These are phyloP conservation scores for Fusarium neocosmosporiellum DNA, from an alignment of 2,329 filamentous ascomycete genomes.

Conservation along the genomic window DNA sequence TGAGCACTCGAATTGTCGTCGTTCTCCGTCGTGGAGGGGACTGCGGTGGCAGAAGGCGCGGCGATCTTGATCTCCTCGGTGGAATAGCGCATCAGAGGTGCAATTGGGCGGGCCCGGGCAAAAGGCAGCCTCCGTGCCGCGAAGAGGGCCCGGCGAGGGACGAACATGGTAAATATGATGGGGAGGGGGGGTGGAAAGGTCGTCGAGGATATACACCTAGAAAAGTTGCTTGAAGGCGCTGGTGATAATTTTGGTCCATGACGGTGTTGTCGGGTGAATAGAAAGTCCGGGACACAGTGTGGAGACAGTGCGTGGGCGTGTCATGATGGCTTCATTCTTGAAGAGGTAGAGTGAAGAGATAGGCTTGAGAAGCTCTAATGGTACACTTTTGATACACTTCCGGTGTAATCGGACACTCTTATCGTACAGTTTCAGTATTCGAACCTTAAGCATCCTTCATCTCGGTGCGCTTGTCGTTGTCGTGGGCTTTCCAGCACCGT, in stretches of 20 bases:
- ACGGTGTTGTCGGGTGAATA: constrained; percentile 20
- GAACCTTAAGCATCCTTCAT: constrained; percentile 70
- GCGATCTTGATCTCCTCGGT: constrained; percentile 30
- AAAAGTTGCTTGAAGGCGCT: constrained; percentile 5
- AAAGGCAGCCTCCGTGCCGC: constrained; percentile 32
- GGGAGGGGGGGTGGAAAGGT: background rate
- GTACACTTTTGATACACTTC: constrained; percentile 11
- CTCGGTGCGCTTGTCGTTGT: constrained; percentile 85
- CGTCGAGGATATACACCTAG: background rate
- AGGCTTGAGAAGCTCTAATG: background rate
- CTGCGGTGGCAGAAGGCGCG: background rate
- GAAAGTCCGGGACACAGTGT: constrained; percentile 25
- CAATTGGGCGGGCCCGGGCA: constrained; percentile 29
- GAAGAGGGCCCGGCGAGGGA: constrained; percentile 38
- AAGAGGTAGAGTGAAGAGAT: background rate
- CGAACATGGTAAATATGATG: constrained; percentile 41
- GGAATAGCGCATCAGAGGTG: constrained; percentile 36
- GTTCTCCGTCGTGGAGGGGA: background rate
- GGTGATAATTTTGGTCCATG: constrained; percentile 20
- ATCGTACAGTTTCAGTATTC: background rate
- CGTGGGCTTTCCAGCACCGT: constrained; percentile 90
- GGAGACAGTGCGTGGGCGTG: constrained; percentile 10
- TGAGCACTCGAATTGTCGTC: background rate
- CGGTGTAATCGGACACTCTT: background rate
- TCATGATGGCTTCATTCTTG: constrained; percentile 28